Conservation (phyloP, 805 yeast genomes). For the Saturnispora besseyi region DNA sequence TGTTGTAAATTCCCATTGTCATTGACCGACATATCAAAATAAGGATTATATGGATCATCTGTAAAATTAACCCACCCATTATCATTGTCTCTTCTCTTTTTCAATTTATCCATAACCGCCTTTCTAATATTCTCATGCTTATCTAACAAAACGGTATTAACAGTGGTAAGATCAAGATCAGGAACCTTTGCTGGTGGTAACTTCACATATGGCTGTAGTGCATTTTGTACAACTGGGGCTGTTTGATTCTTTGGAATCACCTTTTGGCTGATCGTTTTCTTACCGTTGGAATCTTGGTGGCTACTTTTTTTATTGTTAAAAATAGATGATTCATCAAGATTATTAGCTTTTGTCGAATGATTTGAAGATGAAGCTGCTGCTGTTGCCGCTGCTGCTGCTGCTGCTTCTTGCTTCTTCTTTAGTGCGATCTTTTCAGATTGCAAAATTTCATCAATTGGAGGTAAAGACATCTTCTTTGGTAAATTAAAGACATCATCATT, state of each 20-base stretch:
- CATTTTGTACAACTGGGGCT: conserved; percentile 22
- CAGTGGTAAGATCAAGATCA: conserved; percentile 80
- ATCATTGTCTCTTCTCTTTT: conserved; percentile 59
- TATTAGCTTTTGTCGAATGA: neutral
- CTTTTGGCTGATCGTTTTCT: conserved; percentile 2
- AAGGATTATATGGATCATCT: conserved; percentile 80
- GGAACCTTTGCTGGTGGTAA: conserved; percentile 88
- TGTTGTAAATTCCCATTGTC: conserved; percentile 37
- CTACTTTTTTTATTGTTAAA: neutral
- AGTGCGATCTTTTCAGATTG: conserved; percentile 6
- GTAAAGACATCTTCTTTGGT: conserved; percentile 49
- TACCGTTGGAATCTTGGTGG: neutral
- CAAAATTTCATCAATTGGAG: conserved; percentile 14
- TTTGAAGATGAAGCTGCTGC: neutral
- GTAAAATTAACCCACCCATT: conserved; percentile 76
- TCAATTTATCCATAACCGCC: conserved; percentile 80
- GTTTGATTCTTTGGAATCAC: conserved; percentile 7
- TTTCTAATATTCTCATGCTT: conserved; percentile 70
- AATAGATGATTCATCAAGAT: neutral
- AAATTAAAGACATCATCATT: conserved; percentile 78
- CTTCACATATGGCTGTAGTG: conserved; percentile 72
- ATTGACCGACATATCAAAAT: conserved; percentile 56
- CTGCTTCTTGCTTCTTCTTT: conserved; percentile 12
- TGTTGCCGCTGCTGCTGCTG: neutral
- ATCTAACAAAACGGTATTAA: conserved; percentile 61